Evolutionary conservation across 805 yeast genomes (phyloP).

Genomic region (Metschnikowia bowlesiae): DNA sequence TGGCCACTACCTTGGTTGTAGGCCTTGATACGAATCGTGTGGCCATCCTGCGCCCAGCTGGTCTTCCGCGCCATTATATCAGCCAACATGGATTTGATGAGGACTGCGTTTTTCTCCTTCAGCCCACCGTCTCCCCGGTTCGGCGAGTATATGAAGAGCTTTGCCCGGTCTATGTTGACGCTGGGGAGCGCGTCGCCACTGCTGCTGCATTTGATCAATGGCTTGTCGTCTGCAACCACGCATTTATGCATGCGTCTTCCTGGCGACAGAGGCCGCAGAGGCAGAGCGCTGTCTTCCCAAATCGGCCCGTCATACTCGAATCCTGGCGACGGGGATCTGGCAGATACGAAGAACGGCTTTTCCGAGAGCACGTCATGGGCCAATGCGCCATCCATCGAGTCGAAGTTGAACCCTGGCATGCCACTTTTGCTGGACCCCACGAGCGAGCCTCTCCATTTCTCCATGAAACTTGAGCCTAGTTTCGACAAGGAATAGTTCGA

Average conservation of each 20-base stretch:
- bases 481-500: slow-evolving; percentile 39
- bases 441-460: slow-evolving; percentile 40
- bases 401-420: slow-evolving; percentile 4
- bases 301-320: slow-evolving; percentile 13
- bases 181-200: slow-evolving; percentile 3
- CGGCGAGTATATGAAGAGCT: slow-evolving; percentile 5
- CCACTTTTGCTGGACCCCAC: slow-evolving; percentile 9
- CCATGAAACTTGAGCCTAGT: slow-evolving; percentile 41
- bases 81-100: slow-evolving; percentile 4
- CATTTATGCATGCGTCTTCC: slow-evolving; percentile 1
- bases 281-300: slow-evolving; percentile 12
- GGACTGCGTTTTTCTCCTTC: slow-evolving; percentile 3
- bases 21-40: background rate
- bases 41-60: background rate
- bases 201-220: slow-evolving; percentile 12
- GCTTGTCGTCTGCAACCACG: slow-evolving; percentile 14
- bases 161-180: slow-evolving; percentile 7
- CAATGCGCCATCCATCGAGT: slow-evolving; percentile 6
- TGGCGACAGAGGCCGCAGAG: slow-evolving; percentile 1
- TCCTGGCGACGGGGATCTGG: slow-evolving; percentile 16
- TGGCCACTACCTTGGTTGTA: background rate
- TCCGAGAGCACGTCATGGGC: slow-evolving; percentile 5
- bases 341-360: slow-evolving; percentile 5
- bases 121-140: background rate
- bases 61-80: background rate